phyloP scores from a whole-genome alignment of 495 filamentous ascomycete genomes.

The Physcia stellaris region DNA sequence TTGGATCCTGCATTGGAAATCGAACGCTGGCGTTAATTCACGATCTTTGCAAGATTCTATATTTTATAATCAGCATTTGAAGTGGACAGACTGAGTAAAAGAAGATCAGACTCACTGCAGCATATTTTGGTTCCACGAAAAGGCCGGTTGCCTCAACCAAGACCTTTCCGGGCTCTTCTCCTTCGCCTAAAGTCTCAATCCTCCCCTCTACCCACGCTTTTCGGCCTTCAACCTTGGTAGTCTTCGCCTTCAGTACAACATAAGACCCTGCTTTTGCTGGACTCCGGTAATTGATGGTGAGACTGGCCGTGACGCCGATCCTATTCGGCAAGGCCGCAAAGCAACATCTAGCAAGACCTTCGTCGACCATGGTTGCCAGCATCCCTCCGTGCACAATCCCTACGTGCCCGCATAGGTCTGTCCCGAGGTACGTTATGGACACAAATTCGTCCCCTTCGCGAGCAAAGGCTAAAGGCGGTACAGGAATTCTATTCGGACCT shows the following conservation, averaged over 20 bases:
- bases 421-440: constrained; percentile 65
- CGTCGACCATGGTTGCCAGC: constrained; percentile 83
- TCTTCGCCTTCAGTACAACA: constrained; percentile 66
- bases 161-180: constrained; percentile 46
- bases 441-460: constrained; percentile 61
- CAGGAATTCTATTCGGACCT: constrained; percentile 62
- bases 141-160: constrained; percentile 70
- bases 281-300: constrained; percentile 78
- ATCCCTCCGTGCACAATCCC: constrained; percentile 88
- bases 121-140: constrained; percentile 80
- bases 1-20: too few species aligned
- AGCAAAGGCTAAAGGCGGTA: constrained; percentile 68
- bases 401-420: constrained; percentile 76
- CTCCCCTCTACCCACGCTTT: constrained; percentile 94
- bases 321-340: constrained; percentile 82
- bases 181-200: constrained; percentile 66
- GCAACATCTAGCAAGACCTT: constrained; percentile 80
- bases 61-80: too few species aligned
- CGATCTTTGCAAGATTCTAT: too few species aligned
- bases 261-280: constrained; percentile 67
- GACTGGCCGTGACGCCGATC: constrained; percentile 78
- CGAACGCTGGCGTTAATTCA: too few species aligned
- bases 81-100: background rate
- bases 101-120: constrained; percentile 39
- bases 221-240: constrained; percentile 77